Base-by-base conservation (phyloP, 1,139 yeast species). In the Petasospora rhodanensis region DNA sequence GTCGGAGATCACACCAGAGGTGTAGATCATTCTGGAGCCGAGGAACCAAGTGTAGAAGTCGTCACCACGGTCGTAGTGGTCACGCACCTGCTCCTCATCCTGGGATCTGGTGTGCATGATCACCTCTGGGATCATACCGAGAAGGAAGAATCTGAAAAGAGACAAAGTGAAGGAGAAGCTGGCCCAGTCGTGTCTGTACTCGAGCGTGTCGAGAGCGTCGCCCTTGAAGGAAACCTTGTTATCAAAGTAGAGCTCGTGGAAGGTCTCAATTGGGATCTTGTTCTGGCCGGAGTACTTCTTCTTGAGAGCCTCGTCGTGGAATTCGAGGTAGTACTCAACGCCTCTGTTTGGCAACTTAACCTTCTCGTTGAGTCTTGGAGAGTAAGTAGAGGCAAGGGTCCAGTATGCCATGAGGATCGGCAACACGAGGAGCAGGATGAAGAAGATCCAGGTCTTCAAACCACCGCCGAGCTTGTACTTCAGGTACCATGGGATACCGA, bases 61-160 rank as follows among this genome's bases (percentile, higher is more conserved):
- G 58, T 86, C 96, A 62, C 96, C 96, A 52, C 96, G 83, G 67
- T 87, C 96, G 62, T 86, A 86, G 64, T 87, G 95, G 55, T 82
- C 96, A 62, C 95, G 78, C 38, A 86, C 96, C 65, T 86, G 96
- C 63, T 86, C 96, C 66, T 87, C 96, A 58, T 87, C 96, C 66
- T 86, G 96, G 21, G 94, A 82, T 58, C 86, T 78, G 41, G 95
- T 79, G 67, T 86, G 96, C 76, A 86, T 58, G 52, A 86, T 81
- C 38, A 86, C 94, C 64, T 86, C 96, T 32, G 96, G 96, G 48
- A 86, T 82, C 85, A 86, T 77, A 32, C 94, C 95, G 38, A 85
- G 73, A 49, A 86, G 64, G 68, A 86, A 87, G 64, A 72, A 87
- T 60, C 73, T 78, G 75, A 79, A 87, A 46, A 86, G 70, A 19